These are phyloP conservation scores for Cladophialophora bantiana DNA, from an alignment of 2,329 filamentous ascomycete genomes.

Conservation along the genomic window DNA sequence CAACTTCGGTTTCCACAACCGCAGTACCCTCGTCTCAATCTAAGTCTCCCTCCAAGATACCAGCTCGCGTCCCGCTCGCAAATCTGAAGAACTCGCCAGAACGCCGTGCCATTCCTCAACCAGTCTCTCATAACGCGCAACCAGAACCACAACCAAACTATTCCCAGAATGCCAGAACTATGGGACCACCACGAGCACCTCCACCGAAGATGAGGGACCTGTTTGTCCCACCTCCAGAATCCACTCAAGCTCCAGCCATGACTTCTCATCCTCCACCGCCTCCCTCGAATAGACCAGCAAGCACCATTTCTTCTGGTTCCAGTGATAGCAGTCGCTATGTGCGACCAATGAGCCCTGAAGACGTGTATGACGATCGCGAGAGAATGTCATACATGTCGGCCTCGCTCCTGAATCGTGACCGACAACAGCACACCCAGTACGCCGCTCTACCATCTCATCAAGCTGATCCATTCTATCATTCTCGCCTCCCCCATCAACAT, in stretches of 20 bases:
- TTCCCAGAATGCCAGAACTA: constrained; percentile 47
- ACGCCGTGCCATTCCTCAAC: constrained; percentile 61
- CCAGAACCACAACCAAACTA: constrained; percentile 32
- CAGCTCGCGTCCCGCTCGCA: constrained; percentile 54
- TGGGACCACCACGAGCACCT: constrained; percentile 70
- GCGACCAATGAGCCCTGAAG: constrained; percentile 72
- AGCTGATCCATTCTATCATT: constrained; percentile 48
- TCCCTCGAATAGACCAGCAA: constrained; percentile 59
- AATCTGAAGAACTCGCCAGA: constrained; percentile 77
- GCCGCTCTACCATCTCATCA: constrained; percentile 16
- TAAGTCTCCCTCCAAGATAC: constrained; percentile 58
- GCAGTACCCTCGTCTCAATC: constrained; percentile 42
- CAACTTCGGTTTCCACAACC: constrained; percentile 29
- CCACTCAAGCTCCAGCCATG: constrained; percentile 41
- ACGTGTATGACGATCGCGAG: constrained; percentile 78
- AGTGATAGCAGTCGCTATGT: constrained; percentile 54
- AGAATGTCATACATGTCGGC: constrained; percentile 55
- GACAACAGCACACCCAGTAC: constrained; percentile 41
- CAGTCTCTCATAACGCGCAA: constrained; percentile 37
- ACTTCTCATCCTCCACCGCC: constrained; percentile 38
- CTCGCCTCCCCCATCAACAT: constrained; percentile 47
- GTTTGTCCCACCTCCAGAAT: constrained; percentile 60
- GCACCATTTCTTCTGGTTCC: constrained; percentile 51
- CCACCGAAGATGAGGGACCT: constrained; percentile 94
- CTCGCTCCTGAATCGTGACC: constrained; percentile 48